Evolutionary conservation across 257 asterid species (phyloP).

Genomic region (Capsicum rhomboideum): DNA sequence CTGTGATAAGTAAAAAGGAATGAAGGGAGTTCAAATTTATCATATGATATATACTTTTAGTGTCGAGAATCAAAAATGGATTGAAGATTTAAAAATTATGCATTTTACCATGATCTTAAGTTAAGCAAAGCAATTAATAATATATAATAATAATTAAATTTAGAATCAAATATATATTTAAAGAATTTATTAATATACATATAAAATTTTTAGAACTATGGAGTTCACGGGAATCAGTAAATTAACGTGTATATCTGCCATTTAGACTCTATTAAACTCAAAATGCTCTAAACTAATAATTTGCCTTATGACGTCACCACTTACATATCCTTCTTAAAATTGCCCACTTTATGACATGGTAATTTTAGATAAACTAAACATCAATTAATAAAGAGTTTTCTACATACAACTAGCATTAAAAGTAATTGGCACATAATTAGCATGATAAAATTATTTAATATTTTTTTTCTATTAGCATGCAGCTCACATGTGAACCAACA

Average conservation of each 20-base stretch:
- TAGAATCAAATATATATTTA: too few relatives aligned
- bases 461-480: conserved; percentile 3
- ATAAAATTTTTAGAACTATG: too few relatives aligned
- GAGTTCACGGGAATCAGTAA: too few relatives aligned
- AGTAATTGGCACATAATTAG: background rate
- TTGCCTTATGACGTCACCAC: background rate
- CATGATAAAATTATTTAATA: background rate
- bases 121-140: background rate
- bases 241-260: too few relatives aligned
- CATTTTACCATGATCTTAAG: too few relatives aligned
- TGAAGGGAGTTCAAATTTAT: too few relatives aligned
- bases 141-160: background rate
- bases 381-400: background rate
- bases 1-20: too few relatives aligned
- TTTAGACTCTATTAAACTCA: too few relatives aligned
- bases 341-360: background rate
- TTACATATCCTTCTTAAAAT: background rate
- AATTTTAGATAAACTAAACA: background rate
- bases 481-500: background rate
- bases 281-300: background rate
- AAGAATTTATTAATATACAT: too few relatives aligned
- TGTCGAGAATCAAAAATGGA: background rate
- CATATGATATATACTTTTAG: background rate
- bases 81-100: background rate
- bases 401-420: background rate